phyloP scores from a whole-genome alignment of 805 yeast species.

The Vanderwaltozyma tropicalis region DNA sequence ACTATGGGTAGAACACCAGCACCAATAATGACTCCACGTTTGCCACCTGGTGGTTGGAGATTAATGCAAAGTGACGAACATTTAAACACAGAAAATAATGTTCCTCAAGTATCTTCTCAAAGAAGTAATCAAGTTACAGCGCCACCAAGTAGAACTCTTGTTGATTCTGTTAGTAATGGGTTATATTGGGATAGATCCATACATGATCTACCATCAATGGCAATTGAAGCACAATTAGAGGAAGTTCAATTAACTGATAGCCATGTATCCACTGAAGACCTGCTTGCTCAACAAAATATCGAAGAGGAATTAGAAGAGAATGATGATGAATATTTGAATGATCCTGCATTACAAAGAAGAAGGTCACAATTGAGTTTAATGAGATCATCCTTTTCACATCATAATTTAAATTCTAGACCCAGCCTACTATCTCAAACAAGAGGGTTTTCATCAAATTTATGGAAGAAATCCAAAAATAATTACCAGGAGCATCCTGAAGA shows the following conservation, averaged over 20 bases:
- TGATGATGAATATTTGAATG: conserved; percentile 25
- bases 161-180: too few relatives aligned
- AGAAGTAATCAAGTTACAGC: too few relatives aligned
- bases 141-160: too few relatives aligned
- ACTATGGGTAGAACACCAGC: conserved; percentile 14
- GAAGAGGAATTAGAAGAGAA: conserved; percentile 13
- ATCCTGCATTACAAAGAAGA: conserved; percentile 24
- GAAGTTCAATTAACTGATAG: neutral
- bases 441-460: neutral
- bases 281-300: conserved; percentile 3
- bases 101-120: too few relatives aligned
- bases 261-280: neutral
- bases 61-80: conserved; percentile 15
- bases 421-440: neutral
- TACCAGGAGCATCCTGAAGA: conserved; percentile 17
- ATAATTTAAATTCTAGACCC: neutral
- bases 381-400: conserved; percentile 8
- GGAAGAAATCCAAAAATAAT: conserved; percentile 4
- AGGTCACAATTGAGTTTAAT: conserved; percentile 23
- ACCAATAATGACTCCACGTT: conserved; percentile 20
- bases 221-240: neutral
- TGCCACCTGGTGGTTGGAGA: conserved; percentile 30
- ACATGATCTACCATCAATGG: conserved; percentile 10
- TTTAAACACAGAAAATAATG: neutral
- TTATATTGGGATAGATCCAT: conserved; percentile 29